phyloP scores from a whole-genome alignment of 805 yeast species.

The Starmera quercuum region DNA sequence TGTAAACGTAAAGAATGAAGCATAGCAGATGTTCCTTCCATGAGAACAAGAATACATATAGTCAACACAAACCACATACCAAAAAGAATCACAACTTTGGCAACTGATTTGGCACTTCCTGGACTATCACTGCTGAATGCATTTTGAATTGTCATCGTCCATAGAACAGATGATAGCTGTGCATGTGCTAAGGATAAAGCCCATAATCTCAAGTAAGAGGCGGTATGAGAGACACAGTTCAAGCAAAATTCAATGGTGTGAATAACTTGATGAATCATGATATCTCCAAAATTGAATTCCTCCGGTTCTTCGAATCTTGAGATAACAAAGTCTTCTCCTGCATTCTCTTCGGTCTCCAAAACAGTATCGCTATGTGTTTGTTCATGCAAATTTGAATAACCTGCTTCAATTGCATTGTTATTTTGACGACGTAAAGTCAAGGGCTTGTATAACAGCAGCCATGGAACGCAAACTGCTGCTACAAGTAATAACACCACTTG shows the following conservation, averaged over 20 bases:
- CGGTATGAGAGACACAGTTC: constrained; percentile 97
- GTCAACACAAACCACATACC: constrained; percentile 94
- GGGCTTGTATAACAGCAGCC: constrained; percentile 83
- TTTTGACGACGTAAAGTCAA: constrained; percentile 55
- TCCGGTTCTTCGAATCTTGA: constrained; percentile 44
- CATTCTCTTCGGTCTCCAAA: constrained; percentile 35
- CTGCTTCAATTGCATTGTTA: constrained; percentile 40
- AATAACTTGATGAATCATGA: constrained; percentile 94
- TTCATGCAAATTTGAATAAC: constrained; percentile 37
- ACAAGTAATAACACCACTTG: constrained; percentile 65
- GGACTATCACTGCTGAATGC: constrained; percentile 50
- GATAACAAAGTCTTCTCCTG: constrained; percentile 34
- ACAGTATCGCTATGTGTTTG: constrained; percentile 22
- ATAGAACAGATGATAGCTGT: constrained; percentile 87
- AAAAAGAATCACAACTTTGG: constrained; percentile 72
- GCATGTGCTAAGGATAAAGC: constrained; percentile 96
- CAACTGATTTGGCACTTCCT: constrained; percentile 54
- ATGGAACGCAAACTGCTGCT: constrained; percentile 90
- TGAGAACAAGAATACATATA: constrained; percentile 81
- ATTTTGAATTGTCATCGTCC: constrained; percentile 89
- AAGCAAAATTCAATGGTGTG: constrained; percentile 97
- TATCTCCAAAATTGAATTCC: constrained; percentile 77
- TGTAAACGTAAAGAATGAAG: constrained; percentile 95
- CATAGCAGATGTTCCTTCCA: constrained; percentile 99
- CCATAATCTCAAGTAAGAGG: constrained; percentile 94